Base-by-base conservation (phyloP, 1,139 yeast species). In the Citeromyces siamensis region DNA sequence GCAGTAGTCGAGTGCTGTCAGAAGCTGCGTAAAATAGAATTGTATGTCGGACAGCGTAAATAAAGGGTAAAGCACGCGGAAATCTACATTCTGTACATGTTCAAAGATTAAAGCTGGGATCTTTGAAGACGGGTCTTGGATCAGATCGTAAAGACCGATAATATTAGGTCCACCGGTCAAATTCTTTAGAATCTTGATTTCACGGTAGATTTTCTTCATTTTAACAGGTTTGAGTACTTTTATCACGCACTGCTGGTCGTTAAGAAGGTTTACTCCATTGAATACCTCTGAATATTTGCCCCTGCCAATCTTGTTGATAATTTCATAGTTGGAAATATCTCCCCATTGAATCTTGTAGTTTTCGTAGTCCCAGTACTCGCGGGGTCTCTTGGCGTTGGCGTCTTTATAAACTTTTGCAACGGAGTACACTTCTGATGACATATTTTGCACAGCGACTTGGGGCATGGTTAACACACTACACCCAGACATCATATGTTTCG, bases 251-350 rank as follows among this genome's bases (percentile, higher is more conserved):
- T 71, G 68, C 35, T 59, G 58, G 37, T 64, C 63, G 36, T 65
- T 66, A 41, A 73, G 66, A 37, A 77, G 61, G 52, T 79, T 80
- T 27, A 78, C 62, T 23, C 93, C 94, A 44, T 76, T 78, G 56
- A 93, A 93, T 32, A 94, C 99, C 59, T 93, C 99, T 6, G 95
- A 83, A 59, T 93, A 93, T 62, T 90, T 90, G 37, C 99, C 98
- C 42, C 98, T 74, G 20, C 99, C 99, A 37, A 93, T 84, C 58
- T 90, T 90, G 45, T 80, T 71, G 39, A 86, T 75, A 44, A 93
- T 85, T 59, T 93, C 99, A 59, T 90, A 90, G 60, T 81, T 77
- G 42, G 71, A 63, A 45, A 82, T 80, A 41, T 68, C 62, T 6
- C 93, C 77, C 78, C 78, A 72, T 42, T 60, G 56, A 33, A 72